These are phyloP conservation scores for Chaetomium olivaceum DNA, from an alignment of 2,329 filamentous ascomycete species.

Conservation along the genomic window DNA sequence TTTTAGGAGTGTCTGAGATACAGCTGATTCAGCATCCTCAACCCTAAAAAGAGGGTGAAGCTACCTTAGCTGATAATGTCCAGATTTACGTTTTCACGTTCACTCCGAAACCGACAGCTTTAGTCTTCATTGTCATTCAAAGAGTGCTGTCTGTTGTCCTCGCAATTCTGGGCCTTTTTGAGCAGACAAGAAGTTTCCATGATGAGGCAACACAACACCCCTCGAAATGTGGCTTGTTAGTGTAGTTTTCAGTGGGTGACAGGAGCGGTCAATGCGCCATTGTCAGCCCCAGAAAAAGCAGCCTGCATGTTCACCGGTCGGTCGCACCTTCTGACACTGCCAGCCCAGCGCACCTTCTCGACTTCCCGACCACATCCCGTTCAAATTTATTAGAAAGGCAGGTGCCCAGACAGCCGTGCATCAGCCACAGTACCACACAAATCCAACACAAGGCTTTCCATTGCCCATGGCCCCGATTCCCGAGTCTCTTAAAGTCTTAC, in stretches of 20 bases:
- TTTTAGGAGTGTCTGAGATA: not conserved
- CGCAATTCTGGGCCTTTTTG: too few species aligned
- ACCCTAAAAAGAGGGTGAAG: too few species aligned
- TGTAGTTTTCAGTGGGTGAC: not conserved
- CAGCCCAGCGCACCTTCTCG: not conserved
- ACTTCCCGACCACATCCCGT: not conserved
- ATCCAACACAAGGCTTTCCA: not conserved
- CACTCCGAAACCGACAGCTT: too few species aligned
- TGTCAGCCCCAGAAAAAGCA: not conserved
- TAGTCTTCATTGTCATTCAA: too few species aligned
- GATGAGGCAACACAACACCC: not conserved
- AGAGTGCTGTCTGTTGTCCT: too few species aligned
- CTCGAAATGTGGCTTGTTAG: not conserved
- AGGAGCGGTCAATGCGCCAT: not conserved
- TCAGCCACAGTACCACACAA: not conserved
- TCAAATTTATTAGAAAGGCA: not conserved
- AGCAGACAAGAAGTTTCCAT: too few species aligned
- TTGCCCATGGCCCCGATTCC: not conserved
- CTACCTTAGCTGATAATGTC: too few species aligned
- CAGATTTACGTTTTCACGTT: too few species aligned
- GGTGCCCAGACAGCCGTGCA: not conserved
- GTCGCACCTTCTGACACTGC: not conserved
- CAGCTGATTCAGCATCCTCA: too few species aligned
- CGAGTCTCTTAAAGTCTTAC: not conserved
- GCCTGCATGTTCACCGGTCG: conserved; percentile 8